Evolutionary conservation across 1,284 basidiomycete species (phyloP).

Genomic region (Ceratobasidium sp.): DNA sequence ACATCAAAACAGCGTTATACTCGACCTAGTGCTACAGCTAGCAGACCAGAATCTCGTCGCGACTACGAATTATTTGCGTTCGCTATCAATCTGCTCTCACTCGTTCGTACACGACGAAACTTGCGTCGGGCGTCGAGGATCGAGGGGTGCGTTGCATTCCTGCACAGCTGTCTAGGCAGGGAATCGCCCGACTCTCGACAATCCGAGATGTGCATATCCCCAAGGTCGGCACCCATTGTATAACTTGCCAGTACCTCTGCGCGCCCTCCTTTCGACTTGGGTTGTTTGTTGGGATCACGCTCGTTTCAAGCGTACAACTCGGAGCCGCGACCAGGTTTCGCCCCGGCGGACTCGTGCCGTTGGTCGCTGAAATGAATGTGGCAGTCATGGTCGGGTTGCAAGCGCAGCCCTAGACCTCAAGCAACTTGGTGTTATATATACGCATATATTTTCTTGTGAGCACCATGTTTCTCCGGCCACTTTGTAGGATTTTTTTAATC

Average conservation of each 20-base stretch:
- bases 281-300: not conserved
- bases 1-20: not conserved
- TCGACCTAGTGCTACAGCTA: not conserved
- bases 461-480: too few relatives aligned
- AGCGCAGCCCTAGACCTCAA: too few relatives aligned
- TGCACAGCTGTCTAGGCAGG: not conserved
- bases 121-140: not conserved
- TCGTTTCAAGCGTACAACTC: too few relatives aligned
- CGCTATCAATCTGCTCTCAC: too few relatives aligned
- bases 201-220: not conserved
- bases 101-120: too few relatives aligned
- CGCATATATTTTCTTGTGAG: too few relatives aligned
- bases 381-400: too few relatives aligned
- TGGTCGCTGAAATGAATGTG: too few relatives aligned
- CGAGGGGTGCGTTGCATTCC: not conserved
- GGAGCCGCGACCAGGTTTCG: too few relatives aligned
- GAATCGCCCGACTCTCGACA: not conserved
- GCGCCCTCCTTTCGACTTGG: not conserved
- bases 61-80: not conserved
- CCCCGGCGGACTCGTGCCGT: too few relatives aligned
- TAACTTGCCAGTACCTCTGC: not conserved
- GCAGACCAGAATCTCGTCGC: not conserved
- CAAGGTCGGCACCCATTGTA: not conserved
- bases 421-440: too few relatives aligned
- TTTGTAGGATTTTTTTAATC: too few relatives aligned